phyloP scores from a whole-genome alignment of 352 stramenopile species.

The Phytophthora pistaciae region DNA sequence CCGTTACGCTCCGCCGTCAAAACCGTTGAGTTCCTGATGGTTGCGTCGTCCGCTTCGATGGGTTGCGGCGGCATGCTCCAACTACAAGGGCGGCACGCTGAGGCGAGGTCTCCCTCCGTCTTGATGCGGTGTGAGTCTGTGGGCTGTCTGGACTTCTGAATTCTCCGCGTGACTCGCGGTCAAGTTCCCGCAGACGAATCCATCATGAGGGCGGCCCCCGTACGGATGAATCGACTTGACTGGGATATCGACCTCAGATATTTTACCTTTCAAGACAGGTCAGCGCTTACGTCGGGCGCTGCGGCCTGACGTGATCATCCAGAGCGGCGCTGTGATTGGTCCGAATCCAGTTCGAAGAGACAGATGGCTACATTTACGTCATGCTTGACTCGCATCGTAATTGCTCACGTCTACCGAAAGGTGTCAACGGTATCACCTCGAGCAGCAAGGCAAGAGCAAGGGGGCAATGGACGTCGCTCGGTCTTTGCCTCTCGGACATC shows the following conservation, averaged over 20 bases:
- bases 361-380: constrained; percentile 23
- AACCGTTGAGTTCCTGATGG: not conserved
- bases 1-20: not conserved
- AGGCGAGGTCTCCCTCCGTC: no score
- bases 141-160: no score
- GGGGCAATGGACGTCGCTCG: not conserved
- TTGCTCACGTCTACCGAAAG: constrained; percentile 27
- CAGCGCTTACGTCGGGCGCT: not conserved
- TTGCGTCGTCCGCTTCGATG: not conserved
- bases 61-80: not conserved
- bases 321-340: not conserved
- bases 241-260: no score
- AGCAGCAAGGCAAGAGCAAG: not conserved
- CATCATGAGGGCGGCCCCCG: no score
- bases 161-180: no score
- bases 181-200: no score
- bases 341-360: not conserved
- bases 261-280: no score
- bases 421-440: constrained; percentile 24
- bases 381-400: constrained; percentile 11
- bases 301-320: not conserved
- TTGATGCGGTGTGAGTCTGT: no score
- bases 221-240: no score
- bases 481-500: not conserved
- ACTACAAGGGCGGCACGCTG: not conserved